These are phyloP conservation scores for Nosema muscidifuracis DNA, from an alignment of 371 early-diverging fungal genomes.

Conservation along the genomic window DNA sequence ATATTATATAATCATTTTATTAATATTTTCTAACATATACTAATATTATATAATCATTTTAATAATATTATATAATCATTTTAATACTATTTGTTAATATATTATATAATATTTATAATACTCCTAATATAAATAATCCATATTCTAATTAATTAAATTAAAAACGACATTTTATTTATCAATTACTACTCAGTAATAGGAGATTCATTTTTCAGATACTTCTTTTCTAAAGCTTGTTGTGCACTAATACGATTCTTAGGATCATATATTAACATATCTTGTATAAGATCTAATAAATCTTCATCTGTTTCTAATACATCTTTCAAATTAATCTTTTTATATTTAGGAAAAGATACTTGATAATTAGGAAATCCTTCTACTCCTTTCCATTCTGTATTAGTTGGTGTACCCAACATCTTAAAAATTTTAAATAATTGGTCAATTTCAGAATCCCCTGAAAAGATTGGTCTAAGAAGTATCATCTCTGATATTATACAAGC, in stretches of 20 bases:
- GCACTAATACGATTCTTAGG: slow-evolving; percentile 79
- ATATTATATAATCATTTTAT: too few species aligned
- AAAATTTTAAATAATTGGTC: slow-evolving; percentile 98
- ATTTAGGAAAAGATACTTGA: slow-evolving; percentile 56
- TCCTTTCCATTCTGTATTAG: slow-evolving; percentile 85
- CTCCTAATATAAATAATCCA: too few species aligned
- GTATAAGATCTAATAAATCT: slow-evolving; percentile 78
- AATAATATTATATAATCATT: too few species aligned
- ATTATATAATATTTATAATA: too few species aligned
- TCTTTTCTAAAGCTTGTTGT: slow-evolving; percentile 80
- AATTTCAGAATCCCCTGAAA: slow-evolving; percentile 94
- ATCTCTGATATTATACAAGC: slow-evolving; percentile 98
- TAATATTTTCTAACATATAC: too few species aligned
- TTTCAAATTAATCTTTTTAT: slow-evolving; percentile 57
- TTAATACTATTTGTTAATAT: too few species aligned
- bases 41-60: too few species aligned
- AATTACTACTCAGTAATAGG: too few species aligned
- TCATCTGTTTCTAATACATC: slow-evolving; percentile 56
- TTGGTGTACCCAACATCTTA: slow-evolving; percentile 93
- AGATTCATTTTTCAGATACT: too few species aligned
- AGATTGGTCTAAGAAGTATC: slow-evolving; percentile 83
- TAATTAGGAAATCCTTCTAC: slow-evolving; percentile 73
- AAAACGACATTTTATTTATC: too few species aligned
- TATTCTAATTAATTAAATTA: too few species aligned
- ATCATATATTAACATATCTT: slow-evolving; percentile 80